Base-by-base conservation (phyloP, 192 early-diverging fungal genomes). In the Coemansia sp. region DNA sequence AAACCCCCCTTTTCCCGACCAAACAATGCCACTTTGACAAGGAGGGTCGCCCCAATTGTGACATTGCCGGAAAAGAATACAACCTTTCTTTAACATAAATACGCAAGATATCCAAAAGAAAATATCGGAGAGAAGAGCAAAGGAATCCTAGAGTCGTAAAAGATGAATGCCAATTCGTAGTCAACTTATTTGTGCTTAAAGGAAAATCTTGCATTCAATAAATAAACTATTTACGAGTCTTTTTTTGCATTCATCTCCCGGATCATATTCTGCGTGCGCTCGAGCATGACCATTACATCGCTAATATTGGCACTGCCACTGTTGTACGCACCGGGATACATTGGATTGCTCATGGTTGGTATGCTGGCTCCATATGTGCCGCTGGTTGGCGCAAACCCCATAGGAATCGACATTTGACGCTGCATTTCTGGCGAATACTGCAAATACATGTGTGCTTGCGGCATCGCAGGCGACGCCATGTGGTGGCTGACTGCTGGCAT, bases 241-340 rank as follows among this genome's bases (percentile, higher is more conserved):
- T 52, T 54, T 37, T 73, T 66, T 20, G 52, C 36, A 42, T 76
- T 67, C 38, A 76, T 50, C 26, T 66, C 63, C 9, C 73, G 56
- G 52, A 76, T 56, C 67, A 76, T 58, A 54, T 58, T 36, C 23
- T 76, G 67, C 63, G 66, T 76, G 31, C 31, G 40, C 25, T 76
- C 74, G 34, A 76, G 70, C 64, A 62, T 70, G 10, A 58, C 62
- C 58, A 76, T 42, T n/a, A 76, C 67, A 26, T 31, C 18, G 15
- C 56, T 46, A 64, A 76, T 71, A 28, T 57, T 61, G 5, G 63
- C 60, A 3, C 64, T 53, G 9, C 51, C 60, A 15, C 25, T 47
- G 25, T 9, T 34, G 10, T 53, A 57, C 15, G 38, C 3, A 40
- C 14, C 17, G 5, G 21, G 47, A 17, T 48, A 48, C 18, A 17